Conservation (phyloP, 2,329 filamentous ascomycete species). For the Trichoderma koningii region DNA sequence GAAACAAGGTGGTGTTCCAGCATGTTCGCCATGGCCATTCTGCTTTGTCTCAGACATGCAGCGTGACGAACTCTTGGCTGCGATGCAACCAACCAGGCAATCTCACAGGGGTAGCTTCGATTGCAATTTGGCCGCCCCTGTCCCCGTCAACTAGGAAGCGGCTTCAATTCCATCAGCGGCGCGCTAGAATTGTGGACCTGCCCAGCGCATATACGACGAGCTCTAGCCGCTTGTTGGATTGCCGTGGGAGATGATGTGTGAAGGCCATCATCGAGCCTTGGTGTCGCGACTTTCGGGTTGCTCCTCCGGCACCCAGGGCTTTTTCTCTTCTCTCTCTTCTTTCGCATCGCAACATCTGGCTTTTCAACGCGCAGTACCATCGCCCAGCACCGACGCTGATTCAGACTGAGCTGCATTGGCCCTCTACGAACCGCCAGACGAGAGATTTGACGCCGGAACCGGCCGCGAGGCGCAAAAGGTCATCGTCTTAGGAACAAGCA, state of each 20-base stretch:
- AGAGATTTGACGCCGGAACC: constrained; percentile 20
- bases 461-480: constrained; percentile 16
- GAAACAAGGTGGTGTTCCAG: background rate
- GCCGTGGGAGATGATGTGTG: constrained; percentile 22
- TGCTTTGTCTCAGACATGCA: constrained; percentile 22
- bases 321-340: constrained; percentile 1
- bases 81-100: constrained; percentile 18
- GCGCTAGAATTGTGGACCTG: constrained; percentile 26
- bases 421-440: constrained; percentile 1
- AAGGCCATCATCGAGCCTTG: constrained; percentile 13
- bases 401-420: constrained; percentile 3
- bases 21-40: background rate
- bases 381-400: background rate
- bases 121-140: constrained; percentile 27
- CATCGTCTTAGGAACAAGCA: constrained; percentile 10
- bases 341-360: background rate
- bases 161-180: constrained; percentile 28
- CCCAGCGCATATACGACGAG: constrained; percentile 19
- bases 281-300: constrained; percentile 15
- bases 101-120: constrained; percentile 26
- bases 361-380: constrained; percentile 2
- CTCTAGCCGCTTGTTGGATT: constrained; percentile 13
- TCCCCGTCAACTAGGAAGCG: constrained; percentile 18
- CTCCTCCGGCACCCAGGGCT: background rate
- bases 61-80: constrained; percentile 23